Evolutionary conservation across 208 protist genomes (phyloP).

Genomic region (Trypanosoma grayi): DNA sequence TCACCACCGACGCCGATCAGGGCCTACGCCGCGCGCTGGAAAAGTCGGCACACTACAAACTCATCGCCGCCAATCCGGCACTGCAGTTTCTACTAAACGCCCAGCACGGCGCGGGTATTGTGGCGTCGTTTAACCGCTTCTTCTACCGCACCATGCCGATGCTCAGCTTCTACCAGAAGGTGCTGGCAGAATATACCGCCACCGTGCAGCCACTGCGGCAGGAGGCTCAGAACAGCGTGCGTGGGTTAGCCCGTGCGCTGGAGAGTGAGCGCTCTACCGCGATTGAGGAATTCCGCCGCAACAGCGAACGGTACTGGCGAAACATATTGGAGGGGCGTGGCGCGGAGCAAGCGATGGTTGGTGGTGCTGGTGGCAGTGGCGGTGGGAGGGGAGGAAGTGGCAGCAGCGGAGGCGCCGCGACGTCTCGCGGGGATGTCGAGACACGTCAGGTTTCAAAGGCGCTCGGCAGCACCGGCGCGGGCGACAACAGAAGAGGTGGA

Average conservation of each 20-base stretch:
- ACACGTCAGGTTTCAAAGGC: constrained; percentile 1
- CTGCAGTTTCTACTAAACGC: constrained; percentile 50
- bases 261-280: constrained; percentile 55
- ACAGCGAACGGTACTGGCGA: constrained; percentile 87
- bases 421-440: background rate
- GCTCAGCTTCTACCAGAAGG: constrained; percentile 62
- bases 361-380: constrained; percentile 4
- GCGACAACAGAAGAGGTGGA: background rate
- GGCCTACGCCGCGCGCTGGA: constrained; percentile 40
- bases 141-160: constrained; percentile 77
- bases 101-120: constrained; percentile 27
- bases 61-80: constrained; percentile 47
- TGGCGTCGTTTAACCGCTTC: constrained; percentile 76
- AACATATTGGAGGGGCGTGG: constrained; percentile 71
- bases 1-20: constrained; percentile 59
- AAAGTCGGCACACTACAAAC: constrained; percentile 44
- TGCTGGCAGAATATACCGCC: constrained; percentile 44
- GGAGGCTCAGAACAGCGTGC: constrained; percentile 46
- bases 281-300: constrained; percentile 86
- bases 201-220: constrained; percentile 32
- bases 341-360: constrained; percentile 34
- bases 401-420: background rate
- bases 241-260: constrained; percentile 41
- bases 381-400: constrained; percentile 2
- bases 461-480: constrained; percentile 10